Conservation (phyloP, 768 basidiomycete genomes). For the Myochromella boudieri region DNA sequence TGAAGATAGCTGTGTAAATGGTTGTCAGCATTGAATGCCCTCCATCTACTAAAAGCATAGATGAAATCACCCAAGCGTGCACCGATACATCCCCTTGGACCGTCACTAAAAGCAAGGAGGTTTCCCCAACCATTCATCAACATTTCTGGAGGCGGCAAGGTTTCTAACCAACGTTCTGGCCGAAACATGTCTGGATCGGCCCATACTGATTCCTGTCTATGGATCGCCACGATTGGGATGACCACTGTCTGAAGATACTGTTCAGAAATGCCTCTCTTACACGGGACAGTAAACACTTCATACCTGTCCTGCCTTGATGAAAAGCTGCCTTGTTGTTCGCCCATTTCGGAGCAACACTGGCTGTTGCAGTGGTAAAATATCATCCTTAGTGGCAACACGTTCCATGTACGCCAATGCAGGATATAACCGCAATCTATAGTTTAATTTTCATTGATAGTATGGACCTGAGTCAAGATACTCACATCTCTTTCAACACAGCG, state of each 20-base stretch:
- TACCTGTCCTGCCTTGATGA: background rate
- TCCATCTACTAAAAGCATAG: no score
- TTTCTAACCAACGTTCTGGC: background rate
- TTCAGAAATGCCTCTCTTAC: background rate
- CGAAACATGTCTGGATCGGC: background rate
- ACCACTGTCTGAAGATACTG: background rate
- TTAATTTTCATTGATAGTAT: background rate
- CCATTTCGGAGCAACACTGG: background rate
- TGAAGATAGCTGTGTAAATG: background rate
- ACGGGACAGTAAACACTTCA: background rate
- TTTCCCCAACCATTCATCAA: background rate
- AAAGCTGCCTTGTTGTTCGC: background rate
- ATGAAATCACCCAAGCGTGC: background rate
- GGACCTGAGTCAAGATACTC: no score
- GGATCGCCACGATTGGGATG: background rate
- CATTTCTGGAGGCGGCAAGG: background rate
- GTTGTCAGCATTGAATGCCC: no score
- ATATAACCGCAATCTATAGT: background rate
- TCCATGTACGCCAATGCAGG: background rate
- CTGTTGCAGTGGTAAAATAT: background rate
- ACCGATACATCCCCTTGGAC: background rate
- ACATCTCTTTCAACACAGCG: constrained; percentile 1
- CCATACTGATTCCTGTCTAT: background rate
- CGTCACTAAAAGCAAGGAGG: constrained; percentile 1
- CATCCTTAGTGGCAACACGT: background rate